phyloP scores from a whole-genome alignment of 768 basidiomycete genomes.

The Neoboletus magnificus region DNA sequence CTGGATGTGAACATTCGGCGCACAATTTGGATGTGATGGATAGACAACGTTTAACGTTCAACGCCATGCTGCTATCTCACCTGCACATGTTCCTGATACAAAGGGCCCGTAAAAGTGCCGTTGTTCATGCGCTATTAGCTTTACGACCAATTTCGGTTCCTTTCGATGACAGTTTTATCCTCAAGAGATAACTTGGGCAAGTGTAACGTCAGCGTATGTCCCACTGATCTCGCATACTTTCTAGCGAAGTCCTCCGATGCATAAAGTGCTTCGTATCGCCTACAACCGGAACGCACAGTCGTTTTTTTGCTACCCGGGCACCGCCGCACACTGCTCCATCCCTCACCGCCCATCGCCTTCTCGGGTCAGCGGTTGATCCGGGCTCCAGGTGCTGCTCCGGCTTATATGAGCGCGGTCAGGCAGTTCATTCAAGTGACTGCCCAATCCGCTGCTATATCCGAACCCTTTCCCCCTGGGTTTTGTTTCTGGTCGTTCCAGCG shows the following conservation, averaged over 20 bases:
- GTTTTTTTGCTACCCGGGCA: background rate
- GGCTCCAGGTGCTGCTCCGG: background rate
- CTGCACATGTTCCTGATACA: background rate
- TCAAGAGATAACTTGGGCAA: background rate
- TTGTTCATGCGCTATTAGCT: background rate
- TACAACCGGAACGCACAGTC: background rate
- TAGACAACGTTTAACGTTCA: background rate
- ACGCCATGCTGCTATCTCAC: background rate
- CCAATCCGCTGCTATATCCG: background rate
- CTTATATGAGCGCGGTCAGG: conserved; percentile 10
- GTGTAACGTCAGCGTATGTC: conserved; percentile 1
- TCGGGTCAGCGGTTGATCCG: conserved; percentile 6
- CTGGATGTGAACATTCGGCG: background rate
- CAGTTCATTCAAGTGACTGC: background rate
- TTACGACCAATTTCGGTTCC: background rate
- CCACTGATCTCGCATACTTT: background rate
- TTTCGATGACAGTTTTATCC: conserved; percentile 5
- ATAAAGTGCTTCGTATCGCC: background rate
- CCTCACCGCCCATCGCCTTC: conserved; percentile 3
- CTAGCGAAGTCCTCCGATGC: conserved; percentile 4
- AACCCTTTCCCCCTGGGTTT: background rate
- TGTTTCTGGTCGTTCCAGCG: background rate
- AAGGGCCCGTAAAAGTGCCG: conserved; percentile 1
- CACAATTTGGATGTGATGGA: background rate
- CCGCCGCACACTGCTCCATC: background rate